A percentile compares a stretch with the other conserved stretches of the same genome.
Evolutionary conservation across 2,329 filamentous ascomycete genomes (phyloP).

Genomic region (Paracoccidioides brasiliensis): DNA sequence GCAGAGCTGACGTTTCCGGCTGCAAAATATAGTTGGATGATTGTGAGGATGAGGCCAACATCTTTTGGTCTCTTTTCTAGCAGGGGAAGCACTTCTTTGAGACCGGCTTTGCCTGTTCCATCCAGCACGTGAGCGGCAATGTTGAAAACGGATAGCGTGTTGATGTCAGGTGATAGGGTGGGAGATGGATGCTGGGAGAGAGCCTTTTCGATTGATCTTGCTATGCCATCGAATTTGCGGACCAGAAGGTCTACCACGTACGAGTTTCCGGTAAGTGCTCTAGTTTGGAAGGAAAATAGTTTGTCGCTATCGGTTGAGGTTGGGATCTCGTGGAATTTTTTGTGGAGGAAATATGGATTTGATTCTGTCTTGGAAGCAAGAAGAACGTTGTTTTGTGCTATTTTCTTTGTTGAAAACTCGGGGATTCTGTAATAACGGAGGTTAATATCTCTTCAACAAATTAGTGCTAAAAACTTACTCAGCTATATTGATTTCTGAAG

Average conservation of each 20-base stretch:
- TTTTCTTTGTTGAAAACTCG: conserved; percentile 45
- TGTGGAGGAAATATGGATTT: conserved; percentile 48
- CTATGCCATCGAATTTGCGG: conserved; percentile 48
- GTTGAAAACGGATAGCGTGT: conserved; percentile 49
- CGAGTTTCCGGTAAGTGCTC: conserved; percentile 40
- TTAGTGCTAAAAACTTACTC: conserved; percentile 30
- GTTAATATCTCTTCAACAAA: not conserved
- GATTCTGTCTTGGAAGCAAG: conserved; percentile 32
- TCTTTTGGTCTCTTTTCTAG: conserved; percentile 65
- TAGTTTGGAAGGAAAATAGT: conserved; percentile 46
- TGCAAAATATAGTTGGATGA: conserved; percentile 67
- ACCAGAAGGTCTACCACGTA: conserved; percentile 45
- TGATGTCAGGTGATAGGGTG: conserved; percentile 38
- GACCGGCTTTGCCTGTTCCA: conserved; percentile 49
- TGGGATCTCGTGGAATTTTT: conserved; percentile 41
- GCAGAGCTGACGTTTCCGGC: conserved; percentile 61
- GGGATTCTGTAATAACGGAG: conserved; percentile 32
- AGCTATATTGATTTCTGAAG: conserved; percentile 37
- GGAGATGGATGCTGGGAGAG: conserved; percentile 37
- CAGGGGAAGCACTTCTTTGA: conserved; percentile 56
- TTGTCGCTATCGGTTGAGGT: conserved; percentile 36
- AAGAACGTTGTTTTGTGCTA: conserved; percentile 48
- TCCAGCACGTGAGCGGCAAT: conserved; percentile 62
- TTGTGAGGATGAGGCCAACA: conserved; percentile 64
- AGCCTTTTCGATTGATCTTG: conserved; percentile 39